A percentile compares a stretch with the other conserved stretches of the same genome.
Evolutionary conservation across 208 protist genomes (phyloP).

Genomic region (Wallacemonas sp.): DNA sequence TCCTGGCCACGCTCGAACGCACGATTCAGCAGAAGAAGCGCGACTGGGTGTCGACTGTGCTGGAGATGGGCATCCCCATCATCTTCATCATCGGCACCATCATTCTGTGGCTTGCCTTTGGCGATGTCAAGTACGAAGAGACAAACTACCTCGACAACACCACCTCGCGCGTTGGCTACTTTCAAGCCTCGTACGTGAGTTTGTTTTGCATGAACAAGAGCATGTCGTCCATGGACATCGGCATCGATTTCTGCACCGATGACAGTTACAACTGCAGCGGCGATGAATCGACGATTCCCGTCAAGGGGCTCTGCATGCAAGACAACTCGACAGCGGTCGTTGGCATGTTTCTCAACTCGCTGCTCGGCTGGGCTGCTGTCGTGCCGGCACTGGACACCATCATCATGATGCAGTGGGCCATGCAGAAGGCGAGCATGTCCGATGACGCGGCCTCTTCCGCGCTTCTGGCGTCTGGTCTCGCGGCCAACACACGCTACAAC

Average conservation of each 20-base stretch:
- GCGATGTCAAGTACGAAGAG: constrained; percentile 19
- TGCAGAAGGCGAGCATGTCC: constrained; percentile 14
- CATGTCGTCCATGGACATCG: background rate
- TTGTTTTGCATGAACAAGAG: constrained; percentile 22
- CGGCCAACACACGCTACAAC: constrained; percentile 26
- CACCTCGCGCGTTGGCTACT: constrained; percentile 5
- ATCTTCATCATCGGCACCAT: constrained; percentile 48
- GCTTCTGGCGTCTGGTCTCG: constrained; percentile 21
- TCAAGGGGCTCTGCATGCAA: constrained; percentile 38
- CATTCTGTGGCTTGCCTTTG: constrained; percentile 50
- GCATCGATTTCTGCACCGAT: constrained; percentile 7
- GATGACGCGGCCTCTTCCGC: constrained; percentile 14
- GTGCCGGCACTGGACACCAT: constrained; percentile 23
- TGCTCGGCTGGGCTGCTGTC: constrained; percentile 8
- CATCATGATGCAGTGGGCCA: constrained; percentile 28
- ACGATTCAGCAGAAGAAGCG: constrained; percentile 41
- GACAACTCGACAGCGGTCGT: constrained; percentile 7
- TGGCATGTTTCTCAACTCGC: constrained; percentile 23
- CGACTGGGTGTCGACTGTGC: constrained; percentile 20
- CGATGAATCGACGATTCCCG: constrained; percentile 38
- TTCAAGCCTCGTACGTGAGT: constrained; percentile 4
- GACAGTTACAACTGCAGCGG: constrained; percentile 32
- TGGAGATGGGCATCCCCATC: constrained; percentile 53
- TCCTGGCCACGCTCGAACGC: constrained; percentile 44
- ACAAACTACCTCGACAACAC: constrained; percentile 14